Conservation (phyloP, 2,329 filamentous ascomycete species). For the Orbilia quercus region DNA sequence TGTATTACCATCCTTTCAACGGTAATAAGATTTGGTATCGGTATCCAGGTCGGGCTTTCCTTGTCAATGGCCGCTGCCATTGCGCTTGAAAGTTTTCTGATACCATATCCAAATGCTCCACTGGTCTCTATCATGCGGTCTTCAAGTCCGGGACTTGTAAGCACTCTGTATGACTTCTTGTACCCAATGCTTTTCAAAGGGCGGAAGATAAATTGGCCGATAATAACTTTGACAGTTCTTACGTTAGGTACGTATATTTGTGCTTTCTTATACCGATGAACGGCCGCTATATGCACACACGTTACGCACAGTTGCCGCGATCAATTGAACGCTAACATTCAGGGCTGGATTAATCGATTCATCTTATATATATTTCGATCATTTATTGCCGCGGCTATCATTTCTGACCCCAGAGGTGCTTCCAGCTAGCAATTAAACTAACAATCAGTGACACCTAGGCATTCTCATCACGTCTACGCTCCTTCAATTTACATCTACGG, state of each 20-base stretch:
- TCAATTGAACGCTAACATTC: too few relatives aligned
- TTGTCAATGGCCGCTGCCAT: slow-evolving; percentile 12
- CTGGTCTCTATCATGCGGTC: background rate
- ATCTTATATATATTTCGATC: too few relatives aligned
- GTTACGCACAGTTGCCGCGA: too few relatives aligned
- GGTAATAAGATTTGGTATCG: slow-evolving; percentile 10
- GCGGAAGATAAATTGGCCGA: background rate
- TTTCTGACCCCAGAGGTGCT: too few relatives aligned
- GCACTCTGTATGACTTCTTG: background rate
- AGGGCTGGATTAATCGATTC: too few relatives aligned
- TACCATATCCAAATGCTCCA: background rate
- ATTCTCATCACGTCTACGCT: slow-evolving; percentile 4
- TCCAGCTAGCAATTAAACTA: too few relatives aligned
- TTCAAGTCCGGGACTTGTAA: background rate
- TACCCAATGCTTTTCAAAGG: slow-evolving; percentile 12
- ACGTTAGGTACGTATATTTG: slow-evolving; percentile 3
- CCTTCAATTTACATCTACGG: slow-evolving; percentile 16
- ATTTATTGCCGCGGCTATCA: too few relatives aligned
- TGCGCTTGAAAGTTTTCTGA: too few relatives aligned
- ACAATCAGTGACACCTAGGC: background rate
- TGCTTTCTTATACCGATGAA: too few relatives aligned
- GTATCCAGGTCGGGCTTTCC: background rate
- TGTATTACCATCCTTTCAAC: slow-evolving; percentile 11
- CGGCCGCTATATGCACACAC: too few relatives aligned
- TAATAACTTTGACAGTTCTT: background rate